Evolutionary conservation across 2,329 filamentous ascomycete species (phyloP), one percentile per base, ranked within the genome.

Genomic region (Cladosporium halotolerans): DNA sequence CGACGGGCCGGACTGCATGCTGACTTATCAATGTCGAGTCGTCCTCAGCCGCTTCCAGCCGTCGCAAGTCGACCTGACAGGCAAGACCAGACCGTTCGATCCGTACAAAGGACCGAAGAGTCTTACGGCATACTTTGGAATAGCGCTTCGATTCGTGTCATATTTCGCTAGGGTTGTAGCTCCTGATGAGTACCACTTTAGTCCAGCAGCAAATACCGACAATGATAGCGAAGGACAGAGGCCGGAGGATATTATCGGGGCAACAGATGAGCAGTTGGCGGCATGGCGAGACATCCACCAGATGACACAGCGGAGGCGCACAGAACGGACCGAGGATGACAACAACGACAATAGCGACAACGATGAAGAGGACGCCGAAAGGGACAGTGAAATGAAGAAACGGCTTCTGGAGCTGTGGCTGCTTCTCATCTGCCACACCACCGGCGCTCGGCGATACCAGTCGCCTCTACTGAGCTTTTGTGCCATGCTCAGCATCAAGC

Each of bases 401-500:
- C 39, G 23, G 11, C 48, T 55, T n/a, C 34, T 55, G 9, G 42
- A 55, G 16, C 11, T 55, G 5, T 55, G 49, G 39, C 48, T 55
- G 40, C 45, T 48, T 11, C n/a, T 49, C 28, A 16, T 55, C 43
- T 36, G 48, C 49, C 45, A 55, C 9, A 33, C 18, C n/a, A 55
- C 48, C 11, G 45, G 42, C 2, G 38, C 49, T 38, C 54, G 48
- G 16, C 52, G 39, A 33, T 56, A 55, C n/a, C 3, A 43, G 14
- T 55, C 55, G 13, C 55, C 52, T 5, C 23, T 56, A 16, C n/a
- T 56, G 13, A 56, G 55, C 41, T 56, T 51, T 19, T 56, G 52
- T 33, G 51, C 55, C 16, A 56, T 56, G 46, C 46, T 56, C 9
- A 54, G 55, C 36, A 52, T 56, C 52, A 54, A 54, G 28, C 50